Evolutionary conservation across 257 asterid genomes (phyloP).

Genomic region (Anisodus tanguticus): DNA sequence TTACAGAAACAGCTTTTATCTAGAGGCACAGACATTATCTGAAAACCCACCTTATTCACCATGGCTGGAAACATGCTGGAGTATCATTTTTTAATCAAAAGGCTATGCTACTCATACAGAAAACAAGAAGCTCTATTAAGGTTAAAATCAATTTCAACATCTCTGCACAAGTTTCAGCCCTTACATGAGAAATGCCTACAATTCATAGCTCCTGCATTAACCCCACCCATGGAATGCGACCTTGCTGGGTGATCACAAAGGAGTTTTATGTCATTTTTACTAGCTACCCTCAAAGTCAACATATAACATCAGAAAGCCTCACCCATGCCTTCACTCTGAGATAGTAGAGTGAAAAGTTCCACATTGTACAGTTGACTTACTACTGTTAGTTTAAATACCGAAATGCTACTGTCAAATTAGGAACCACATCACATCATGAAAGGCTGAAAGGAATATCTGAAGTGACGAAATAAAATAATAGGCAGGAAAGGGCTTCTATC

Average conservation of each 20-base stretch:
- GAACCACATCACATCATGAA: constrained; percentile 12
- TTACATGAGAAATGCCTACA: neutral
- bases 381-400: constrained; percentile 19
- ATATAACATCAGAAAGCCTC: constrained; percentile 17
- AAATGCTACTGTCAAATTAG: constrained; percentile 16
- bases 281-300: constrained; percentile 16
- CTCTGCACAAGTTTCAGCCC: neutral
- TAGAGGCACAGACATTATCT: constrained; percentile 2
- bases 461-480: neutral
- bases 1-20: neutral
- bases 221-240: neutral
- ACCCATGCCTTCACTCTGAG: neutral
- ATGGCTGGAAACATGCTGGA: neutral
- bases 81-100: constrained; percentile 2
- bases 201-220: neutral
- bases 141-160: constrained; percentile 22
- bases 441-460: constrained; percentile 20
- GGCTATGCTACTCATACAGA: neutral
- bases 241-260: neutral
- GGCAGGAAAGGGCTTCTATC: neutral
- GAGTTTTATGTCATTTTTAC: neutral
- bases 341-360: constrained; percentile 9
- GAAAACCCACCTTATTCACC: neutral
- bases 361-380: constrained; percentile 1
- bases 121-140: neutral